Base-by-base conservation (phyloP, 2,329 filamentous ascomycete species). In the Neonectria sp. region DNA sequence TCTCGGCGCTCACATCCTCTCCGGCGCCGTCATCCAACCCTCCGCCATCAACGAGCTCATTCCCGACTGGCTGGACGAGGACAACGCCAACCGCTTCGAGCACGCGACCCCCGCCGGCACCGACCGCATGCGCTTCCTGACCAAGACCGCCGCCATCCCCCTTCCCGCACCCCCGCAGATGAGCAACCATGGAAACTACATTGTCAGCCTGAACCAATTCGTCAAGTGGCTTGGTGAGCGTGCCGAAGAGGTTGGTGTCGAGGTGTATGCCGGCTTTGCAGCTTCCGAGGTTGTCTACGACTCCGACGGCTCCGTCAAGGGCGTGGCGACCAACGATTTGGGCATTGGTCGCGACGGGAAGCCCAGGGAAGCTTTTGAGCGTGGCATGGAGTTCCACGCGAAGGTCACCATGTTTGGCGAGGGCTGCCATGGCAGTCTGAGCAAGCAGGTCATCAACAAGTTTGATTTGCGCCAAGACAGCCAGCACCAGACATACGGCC, bases 361-460 rank as follows among this genome's bases (percentile, higher is more conserved):
- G 80, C 90, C 95, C 40, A 98, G 97, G 84, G 93, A 96, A 63
- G 91, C 88, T 7, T 99, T 98, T 77, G 95, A 98, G 86, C 89
- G 96, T 68, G 96, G 96, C 67, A 99, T 99, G 96, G 96, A 97
- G 83, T 99, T 99, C 79, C 95, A 97, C 78, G 95, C 96, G 7
- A 88, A 93, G 65, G 91, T 96, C 56, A 99, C 96, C 43, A 86
- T 99, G 62, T 95, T 99, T 66, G 96, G 89, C 13, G 96, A 99
- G 84, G 96, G 96, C 13, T 98, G 95, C 78, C 96, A 99, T 79
- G 96, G 96, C 69, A 97, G 94, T 82, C 82, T 99, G 81, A 95
- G 92, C 58, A 99, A 99, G 86, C 93, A 98, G 82, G 92, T 98
- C 61, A 93, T 94, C 74, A 96, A 95, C 81, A 97, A 97, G 79